These are phyloP conservation scores for Xylaria polymorpha DNA, from an alignment of 2,329 filamentous ascomycete genomes.

Conservation along the genomic window DNA sequence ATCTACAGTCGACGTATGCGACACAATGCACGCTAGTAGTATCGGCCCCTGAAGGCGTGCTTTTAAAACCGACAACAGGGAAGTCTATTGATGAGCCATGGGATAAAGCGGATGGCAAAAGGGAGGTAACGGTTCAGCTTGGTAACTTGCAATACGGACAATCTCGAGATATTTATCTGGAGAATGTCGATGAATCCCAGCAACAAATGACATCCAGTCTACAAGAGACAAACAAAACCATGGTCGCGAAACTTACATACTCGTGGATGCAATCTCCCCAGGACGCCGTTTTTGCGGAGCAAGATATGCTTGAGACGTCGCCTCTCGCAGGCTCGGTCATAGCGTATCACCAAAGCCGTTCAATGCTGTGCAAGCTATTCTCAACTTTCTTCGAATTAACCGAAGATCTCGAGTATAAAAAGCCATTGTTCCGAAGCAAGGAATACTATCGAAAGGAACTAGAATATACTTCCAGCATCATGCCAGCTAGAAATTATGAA, in stretches of 20 bases:
- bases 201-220: slow-evolving; percentile 11
- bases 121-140: slow-evolving; percentile 55
- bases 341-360: slow-evolving; percentile 65
- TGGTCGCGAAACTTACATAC: slow-evolving; percentile 54
- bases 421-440: neutral
- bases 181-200: slow-evolving; percentile 40
- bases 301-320: slow-evolving; percentile 40
- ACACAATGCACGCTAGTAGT: slow-evolving; percentile 59
- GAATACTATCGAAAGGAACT: slow-evolving; percentile 43
- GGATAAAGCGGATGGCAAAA: slow-evolving; percentile 29
- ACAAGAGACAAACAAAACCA: slow-evolving; percentile 36
- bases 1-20: slow-evolving; percentile 69
- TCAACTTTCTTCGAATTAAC: slow-evolving; percentile 57
- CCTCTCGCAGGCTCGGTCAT: slow-evolving; percentile 51
- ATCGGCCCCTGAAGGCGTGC: slow-evolving; percentile 52
- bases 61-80: slow-evolving; percentile 56
- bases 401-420: slow-evolving; percentile 52
- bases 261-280: slow-evolving; percentile 40
- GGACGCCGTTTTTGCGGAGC: slow-evolving; percentile 15
- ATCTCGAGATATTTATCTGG: slow-evolving; percentile 65
- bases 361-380: slow-evolving; percentile 62
- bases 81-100: slow-evolving; percentile 53
- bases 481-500: slow-evolving; percentile 50
- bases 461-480: slow-evolving; percentile 46
- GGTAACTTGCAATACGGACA: slow-evolving; percentile 71